Evolutionary conservation across 176 grass and related monocot species (phyloP), one percentile per base, ranked within the genome.

Genomic region (Alopecurus myosuroides): DNA sequence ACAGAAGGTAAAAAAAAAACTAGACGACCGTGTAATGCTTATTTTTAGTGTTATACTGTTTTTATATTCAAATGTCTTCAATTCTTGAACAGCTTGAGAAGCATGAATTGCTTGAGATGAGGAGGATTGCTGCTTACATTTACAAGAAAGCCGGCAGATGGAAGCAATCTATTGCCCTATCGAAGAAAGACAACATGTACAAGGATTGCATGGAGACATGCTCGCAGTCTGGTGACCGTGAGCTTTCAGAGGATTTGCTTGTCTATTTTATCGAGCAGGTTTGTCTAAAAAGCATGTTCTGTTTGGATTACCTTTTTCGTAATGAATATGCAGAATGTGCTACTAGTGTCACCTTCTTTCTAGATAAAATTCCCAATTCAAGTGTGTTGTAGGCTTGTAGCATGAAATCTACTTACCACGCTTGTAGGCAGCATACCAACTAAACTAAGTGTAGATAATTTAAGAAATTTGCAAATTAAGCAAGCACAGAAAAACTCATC

Each of bases 191-290:
- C 49, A 96, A 92, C 85, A 87, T 99, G 90, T 99, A 99, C 84
- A 99, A 91, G 86, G 97, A 99, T 87, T 92, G 89, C 84, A 99
- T 99, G 97, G 97, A 99, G 85, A 97, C 97, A 81, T 99, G 97
- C 86, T 99, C 97, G 0, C 97, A 97, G 29, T 99, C 94, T 79
- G 94, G 94, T 88, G 94, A 92, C 70, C 88, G 92, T 19, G 97
- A 99, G 48, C 88, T 96, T 31, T 92, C 93, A 15, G 97, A 99
- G 66, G 97, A 99, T 40, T 88, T 95, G 81, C 91, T 98, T 84
- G 86, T 95, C 70, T 98, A 95, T 85, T 98, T 98, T 71, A 98
- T 98, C 15, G 91, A 98, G 67, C 89, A 98, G 96, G 93, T 98
- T 88, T 81, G 70, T 42, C 37, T 72, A 17, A 11, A 51, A 6